These are phyloP conservation scores for Hyaloscypha variabilis DNA, from an alignment of 495 filamentous ascomycete genomes.

Conservation along the genomic window DNA sequence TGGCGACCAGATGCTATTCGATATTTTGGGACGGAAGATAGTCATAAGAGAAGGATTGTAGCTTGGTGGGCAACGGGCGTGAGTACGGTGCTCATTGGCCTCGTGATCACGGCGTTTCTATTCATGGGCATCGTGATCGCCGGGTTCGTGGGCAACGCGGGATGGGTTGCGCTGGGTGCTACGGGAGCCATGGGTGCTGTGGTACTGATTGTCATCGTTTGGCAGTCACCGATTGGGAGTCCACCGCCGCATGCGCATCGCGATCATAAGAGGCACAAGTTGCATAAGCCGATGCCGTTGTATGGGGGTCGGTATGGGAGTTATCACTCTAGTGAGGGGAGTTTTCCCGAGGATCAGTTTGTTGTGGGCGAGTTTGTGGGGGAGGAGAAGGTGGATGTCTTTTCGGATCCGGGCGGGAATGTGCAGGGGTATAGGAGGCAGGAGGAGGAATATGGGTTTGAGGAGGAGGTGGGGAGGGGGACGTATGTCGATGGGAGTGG, in stretches of 20 bases:
- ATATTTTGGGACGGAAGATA: slow-evolving; percentile 12
- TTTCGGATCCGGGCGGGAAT: neutral
- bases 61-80: slow-evolving; percentile 19
- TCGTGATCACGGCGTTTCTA: slow-evolving; percentile 9
- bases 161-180: slow-evolving; percentile 6
- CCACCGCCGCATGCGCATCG: neutral
- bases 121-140: slow-evolving; percentile 17
- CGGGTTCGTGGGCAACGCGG: slow-evolving; percentile 4
- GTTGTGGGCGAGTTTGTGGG: neutral
- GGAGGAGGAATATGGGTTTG: neutral
- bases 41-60: neutral
- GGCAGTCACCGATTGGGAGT: slow-evolving; percentile 21
- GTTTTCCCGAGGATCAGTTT: neutral
- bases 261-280: neutral
- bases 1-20: neutral
- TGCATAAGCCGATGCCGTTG: neutral
- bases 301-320: neutral
- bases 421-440: neutral
- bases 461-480: neutral
- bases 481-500: neutral
- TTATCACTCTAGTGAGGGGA: neutral
- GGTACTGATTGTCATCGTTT: slow-evolving; percentile 5
- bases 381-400: neutral
- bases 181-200: neutral
- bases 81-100: slow-evolving; percentile 8